Evolutionary conservation across 2,329 filamentous ascomycete genomes (phyloP).

Genomic region (Furcasterigmium sp.): DNA sequence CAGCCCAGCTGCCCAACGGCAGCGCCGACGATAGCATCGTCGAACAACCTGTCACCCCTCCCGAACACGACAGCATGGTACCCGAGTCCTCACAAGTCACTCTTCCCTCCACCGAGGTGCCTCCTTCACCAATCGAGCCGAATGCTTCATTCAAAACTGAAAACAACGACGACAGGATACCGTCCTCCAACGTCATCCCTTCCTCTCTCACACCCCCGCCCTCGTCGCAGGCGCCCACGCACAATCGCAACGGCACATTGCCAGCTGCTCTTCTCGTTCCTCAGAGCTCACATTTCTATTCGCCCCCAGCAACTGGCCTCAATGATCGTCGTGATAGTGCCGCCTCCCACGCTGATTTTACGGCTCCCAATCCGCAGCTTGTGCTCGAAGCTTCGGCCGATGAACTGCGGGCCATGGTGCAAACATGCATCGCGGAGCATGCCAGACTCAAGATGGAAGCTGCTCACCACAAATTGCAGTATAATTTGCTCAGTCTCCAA

Average conservation of each 20-base stretch:
- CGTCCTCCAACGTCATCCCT: constrained; percentile 42
- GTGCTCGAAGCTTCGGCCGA: constrained; percentile 48
- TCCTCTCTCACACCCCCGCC: constrained; percentile 55
- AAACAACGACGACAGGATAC: constrained; percentile 38
- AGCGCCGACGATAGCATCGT: constrained; percentile 13
- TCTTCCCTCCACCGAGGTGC: constrained; percentile 52
- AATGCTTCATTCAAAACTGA: constrained; percentile 45
- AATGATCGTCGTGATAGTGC: constrained; percentile 15
- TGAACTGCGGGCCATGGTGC: constrained; percentile 52
- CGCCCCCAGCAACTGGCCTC: constrained; percentile 44
- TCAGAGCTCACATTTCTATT: constrained; percentile 45
- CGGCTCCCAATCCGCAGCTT: constrained; percentile 41
- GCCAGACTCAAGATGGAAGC: constrained; percentile 70
- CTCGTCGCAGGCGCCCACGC: constrained; percentile 42
- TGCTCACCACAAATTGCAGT: constrained; percentile 86
- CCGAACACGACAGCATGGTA: constrained; percentile 19
- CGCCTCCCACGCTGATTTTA: constrained; percentile 31
- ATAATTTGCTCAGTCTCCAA: constrained; percentile 77
- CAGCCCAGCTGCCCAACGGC: constrained; percentile 24
- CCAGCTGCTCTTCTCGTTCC: constrained; percentile 27
- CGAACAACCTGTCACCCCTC: constrained; percentile 27
- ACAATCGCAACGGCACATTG: constrained; percentile 19
- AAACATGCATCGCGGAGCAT: constrained; percentile 49
- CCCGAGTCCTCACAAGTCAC: constrained; percentile 43
- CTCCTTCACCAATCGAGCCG: constrained; percentile 46